Conservation (phyloP, 2,329 filamentous ascomycete species). For the Botryotinia narcissicola region DNA sequence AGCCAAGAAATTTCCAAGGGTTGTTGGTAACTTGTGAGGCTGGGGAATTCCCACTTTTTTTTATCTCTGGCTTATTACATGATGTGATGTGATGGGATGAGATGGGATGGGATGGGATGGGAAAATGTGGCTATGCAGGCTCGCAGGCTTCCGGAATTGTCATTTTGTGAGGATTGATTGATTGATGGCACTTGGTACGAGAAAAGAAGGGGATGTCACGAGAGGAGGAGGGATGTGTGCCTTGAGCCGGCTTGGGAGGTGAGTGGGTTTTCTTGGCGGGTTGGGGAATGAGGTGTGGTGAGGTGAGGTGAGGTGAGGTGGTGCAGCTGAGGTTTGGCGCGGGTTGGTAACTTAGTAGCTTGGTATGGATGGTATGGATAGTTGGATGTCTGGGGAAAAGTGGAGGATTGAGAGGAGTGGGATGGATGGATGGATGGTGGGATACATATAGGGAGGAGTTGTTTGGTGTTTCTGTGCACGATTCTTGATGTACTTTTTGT, state of each 20-base stretch:
- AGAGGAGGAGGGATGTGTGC: background rate
- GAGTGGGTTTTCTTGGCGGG: background rate
- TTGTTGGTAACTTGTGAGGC: too few relatives aligned
- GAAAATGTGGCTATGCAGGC: background rate
- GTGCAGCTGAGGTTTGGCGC: background rate
- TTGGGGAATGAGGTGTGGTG: background rate
- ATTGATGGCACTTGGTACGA: background rate
- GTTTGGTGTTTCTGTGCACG: background rate
- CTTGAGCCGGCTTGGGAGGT: background rate
- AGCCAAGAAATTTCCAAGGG: background rate
- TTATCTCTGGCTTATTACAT: too few relatives aligned
- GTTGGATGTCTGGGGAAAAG: background rate
- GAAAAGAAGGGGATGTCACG: background rate
- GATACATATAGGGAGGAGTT: background rate
- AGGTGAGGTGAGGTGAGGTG: background rate
- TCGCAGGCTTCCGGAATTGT: background rate
- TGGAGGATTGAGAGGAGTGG: background rate
- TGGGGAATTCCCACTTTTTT: background rate
- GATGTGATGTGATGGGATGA: too few relatives aligned
- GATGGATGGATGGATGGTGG: background rate
- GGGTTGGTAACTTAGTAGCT: too few relatives aligned
- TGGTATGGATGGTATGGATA: too few relatives aligned
- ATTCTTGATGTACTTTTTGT: background rate
- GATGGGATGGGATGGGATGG: too few relatives aligned
- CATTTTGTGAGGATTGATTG: too few relatives aligned